Percentiles rank a stretch among this genome's conserved stretches.
phyloP scores from a whole-genome alignment of 73 alveolate genomes.

The Uronychia setigera region DNA sequence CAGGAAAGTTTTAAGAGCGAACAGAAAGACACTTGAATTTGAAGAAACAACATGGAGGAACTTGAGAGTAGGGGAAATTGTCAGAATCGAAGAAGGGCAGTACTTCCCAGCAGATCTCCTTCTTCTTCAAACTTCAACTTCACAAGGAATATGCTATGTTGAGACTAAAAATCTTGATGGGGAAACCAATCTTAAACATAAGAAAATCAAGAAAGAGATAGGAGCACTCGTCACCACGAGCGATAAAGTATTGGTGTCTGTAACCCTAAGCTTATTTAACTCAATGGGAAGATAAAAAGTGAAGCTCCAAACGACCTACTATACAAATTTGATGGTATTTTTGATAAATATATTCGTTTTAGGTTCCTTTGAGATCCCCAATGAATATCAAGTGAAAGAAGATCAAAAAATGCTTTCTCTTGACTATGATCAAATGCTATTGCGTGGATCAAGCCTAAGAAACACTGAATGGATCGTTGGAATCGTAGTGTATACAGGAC shows the following conservation, averaged over 20 bases:
- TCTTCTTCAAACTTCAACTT: constrained; percentile 69
- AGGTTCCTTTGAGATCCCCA: neutral
- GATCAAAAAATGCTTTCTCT: constrained; percentile 29
- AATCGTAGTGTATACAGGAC: constrained; percentile 90
- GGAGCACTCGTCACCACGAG: neutral
- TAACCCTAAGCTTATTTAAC: neutral
- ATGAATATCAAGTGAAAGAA: constrained; percentile 13
- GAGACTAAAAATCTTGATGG: constrained; percentile 93
- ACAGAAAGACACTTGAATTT: constrained; percentile 20
- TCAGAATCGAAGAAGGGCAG: constrained; percentile 67
- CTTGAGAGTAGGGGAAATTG: constrained; percentile 78
- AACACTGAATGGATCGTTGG: constrained; percentile 92
- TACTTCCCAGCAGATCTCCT: constrained; percentile 91
- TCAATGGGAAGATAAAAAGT: neutral
- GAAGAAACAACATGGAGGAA: constrained; percentile 71
- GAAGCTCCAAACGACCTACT: constrained; percentile 23
- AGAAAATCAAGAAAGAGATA: constrained; percentile 22
- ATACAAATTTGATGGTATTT: constrained; percentile 21
- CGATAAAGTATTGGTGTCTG: neutral
- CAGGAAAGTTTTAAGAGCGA: constrained; percentile 13
- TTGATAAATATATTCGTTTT: neutral
- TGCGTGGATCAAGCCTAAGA: constrained; percentile 87
- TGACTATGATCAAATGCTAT: constrained; percentile 68
- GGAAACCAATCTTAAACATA: constrained; percentile 83
- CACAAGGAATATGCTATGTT: constrained; percentile 81